Evolutionary conservation across 2,329 filamentous ascomycete species (phyloP), one percentile per base, ranked within the genome.

Genomic region (Curvularia lunata): DNA sequence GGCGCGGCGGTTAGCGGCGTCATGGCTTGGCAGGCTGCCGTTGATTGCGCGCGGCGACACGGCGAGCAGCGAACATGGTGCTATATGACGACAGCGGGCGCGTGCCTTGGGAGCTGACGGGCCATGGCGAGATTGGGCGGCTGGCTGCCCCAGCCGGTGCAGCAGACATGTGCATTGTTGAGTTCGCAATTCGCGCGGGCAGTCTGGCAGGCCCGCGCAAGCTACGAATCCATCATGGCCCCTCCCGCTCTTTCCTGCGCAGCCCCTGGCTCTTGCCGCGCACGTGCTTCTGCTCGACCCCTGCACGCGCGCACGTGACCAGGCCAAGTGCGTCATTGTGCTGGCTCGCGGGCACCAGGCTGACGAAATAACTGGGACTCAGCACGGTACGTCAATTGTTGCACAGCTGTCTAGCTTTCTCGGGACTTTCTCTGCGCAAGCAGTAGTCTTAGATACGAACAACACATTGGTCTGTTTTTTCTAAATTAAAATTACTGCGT

Each of bases 141-240:
- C n/a, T n/a, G n/a, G n/a, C n/a, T n/a, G 41, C 34, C 4, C 16
- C 42, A 21, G 23, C 34, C 32, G n/a, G 41, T 34, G 48, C 21
- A 42, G 43, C 59, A 60, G n/a, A n/a, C n/a, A n/a, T n/a, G n/a
- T 56, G 50, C 58, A 63, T 60, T 46, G 59, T 53, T 52, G 42
- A 53, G 54, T 58, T 59, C 41, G 55, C 62, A 62, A 66, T 63
- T 48, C n/a, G n/a, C n/a, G n/a, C n/a, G n/a, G n/a, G n/a, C n/a
- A n/a, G n/a, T n/a, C n/a, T n/a, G n/a, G n/a, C 25, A 4, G 4
- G 25, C 25, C 25, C 25, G 25, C 48, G 16, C 48, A 51, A 41
- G 42, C 40, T 52, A 49, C 28, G 25, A n/a, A 4, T 27, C 4
- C 50, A 54, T 54, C 42, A 46, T 40, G 48, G 42, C 58, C 65